Evolutionary conservation across 768 basidiomycete genomes (phyloP), one percentile per base, ranked within the genome.

Genomic region (Naganishia onofrii): DNA sequence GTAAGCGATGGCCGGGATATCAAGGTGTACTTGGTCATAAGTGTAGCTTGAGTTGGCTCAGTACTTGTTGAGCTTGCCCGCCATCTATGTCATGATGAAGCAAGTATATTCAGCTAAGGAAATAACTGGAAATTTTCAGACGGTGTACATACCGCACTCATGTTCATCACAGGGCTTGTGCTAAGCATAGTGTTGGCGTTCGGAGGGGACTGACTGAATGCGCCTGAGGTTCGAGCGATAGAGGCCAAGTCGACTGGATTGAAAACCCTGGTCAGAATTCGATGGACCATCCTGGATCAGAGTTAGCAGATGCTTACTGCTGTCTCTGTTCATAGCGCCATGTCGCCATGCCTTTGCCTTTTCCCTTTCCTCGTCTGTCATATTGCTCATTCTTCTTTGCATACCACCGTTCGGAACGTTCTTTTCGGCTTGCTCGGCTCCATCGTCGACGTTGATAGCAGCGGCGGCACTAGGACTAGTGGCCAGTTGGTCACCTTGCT

Each of bases 151-250:
- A 67, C 66, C 46, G 70, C 73, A 23, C 46, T 54, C 72, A 77
- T 79, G 72, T 68, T 68, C 71, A 76, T 77, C 69, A 76, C 75
- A 54, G 76, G 77, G 70, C 78, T 75, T 58, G 81, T 76, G 53
- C 76, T 69, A 46, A 78, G 58, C 36, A 76, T 68, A 52, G 65
- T 57, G 31, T 77, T 75, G 68, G 73, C 67, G 82, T 80, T 46
- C 84, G 88, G 72, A 86, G 88, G 70, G 80, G 82, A 72, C 86
- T 87, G 77, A 42, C 79, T 74, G 52, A 82, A 77, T n/a, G 81
- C 92, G 70, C 84, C 85, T 10, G 91, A 92, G 68, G 90, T 90
- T 74, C 90, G 87, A 17, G 92, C 92, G 75, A 94, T 93, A 67
- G 88, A 84, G 38, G 86, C 84, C 70, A 94, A 85, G 81, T 93